Base-by-base conservation (phyloP, 805 yeast species). In the Candida orba region DNA sequence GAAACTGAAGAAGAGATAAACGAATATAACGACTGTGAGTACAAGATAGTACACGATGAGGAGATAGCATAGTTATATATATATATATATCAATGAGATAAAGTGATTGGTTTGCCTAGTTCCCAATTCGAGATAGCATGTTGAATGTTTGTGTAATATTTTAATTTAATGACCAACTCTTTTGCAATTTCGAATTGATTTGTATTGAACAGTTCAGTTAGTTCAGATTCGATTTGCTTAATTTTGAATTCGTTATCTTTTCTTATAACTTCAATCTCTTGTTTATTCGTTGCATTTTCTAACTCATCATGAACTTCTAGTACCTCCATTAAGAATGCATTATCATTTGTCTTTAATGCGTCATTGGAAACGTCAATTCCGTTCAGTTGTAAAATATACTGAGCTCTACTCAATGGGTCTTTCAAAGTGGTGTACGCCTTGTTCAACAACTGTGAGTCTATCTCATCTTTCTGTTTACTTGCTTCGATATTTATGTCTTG, bases 241-340 rank as follows among this genome's bases (percentile, higher is more conserved):
- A 88, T 75, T 32, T 90, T 69, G 17, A 49, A 59, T 30, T 78
- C 72, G 52, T 88, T 89, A 44, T 78, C 83, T 9, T 49, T 54
- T 27, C 72, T 69, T 34, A 88, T 56, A 0, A 53, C 61, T 2
- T 63, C 72, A 29, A 86, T 67, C 39, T 86, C 95, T 3, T 69
- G 64, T 40, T 77, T 83, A 41, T 63, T 65, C 2, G 68, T 65
- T 6, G 87, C 81, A 50, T 78, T 78, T 48, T 86, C 95, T 45
- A 90, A 66, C 35, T 77, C 75, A 62, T 91, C 99, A 59, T 90
- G 93, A 5, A 87, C 78, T 51, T 88, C 95, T 64, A 91, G 68
- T 20, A 91, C 84, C 36, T 78, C 77, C 81, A 87, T 76, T 34
- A 91, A 65, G 56, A 86, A 65, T 14, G 67, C 73, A 45, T 81